Percentiles rank a stretch among this genome's conserved stretches.
These are phyloP conservation scores for Ophiosphaerella korrae DNA, from an alignment of 2,329 filamentous ascomycete species.

Conservation along the genomic window DNA sequence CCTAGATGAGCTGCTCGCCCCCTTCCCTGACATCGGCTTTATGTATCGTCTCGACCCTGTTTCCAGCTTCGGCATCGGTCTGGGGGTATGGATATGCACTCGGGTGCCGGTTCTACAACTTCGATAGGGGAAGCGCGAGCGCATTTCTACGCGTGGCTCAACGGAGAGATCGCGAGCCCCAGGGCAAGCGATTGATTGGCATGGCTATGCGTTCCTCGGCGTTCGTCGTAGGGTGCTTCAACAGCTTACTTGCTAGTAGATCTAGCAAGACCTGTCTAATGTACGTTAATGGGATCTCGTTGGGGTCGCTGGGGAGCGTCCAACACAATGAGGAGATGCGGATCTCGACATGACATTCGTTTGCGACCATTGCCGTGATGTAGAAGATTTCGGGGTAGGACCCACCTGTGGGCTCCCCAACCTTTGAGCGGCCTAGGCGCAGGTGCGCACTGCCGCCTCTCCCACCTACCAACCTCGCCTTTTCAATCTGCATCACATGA, in stretches of 20 bases:
- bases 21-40: constrained; percentile 41
- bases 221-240: constrained; percentile 26
- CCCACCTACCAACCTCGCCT: too few species aligned
- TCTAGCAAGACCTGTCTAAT: constrained; percentile 24
- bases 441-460: not conserved
- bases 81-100: constrained; percentile 29
- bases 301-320: constrained; percentile 28
- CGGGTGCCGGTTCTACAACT: constrained; percentile 31
- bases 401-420: constrained; percentile 11
- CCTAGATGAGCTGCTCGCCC: constrained; percentile 47
- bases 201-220: constrained; percentile 17
- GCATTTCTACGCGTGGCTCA: constrained; percentile 24
- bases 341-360: constrained; percentile 9
- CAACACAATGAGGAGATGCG: constrained; percentile 26
- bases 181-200: constrained; percentile 18
- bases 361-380: constrained; percentile 23
- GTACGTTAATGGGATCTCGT: constrained; percentile 29
- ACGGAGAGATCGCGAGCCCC: constrained; percentile 18
- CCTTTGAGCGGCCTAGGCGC: constrained; percentile 17
- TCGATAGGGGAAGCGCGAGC: constrained; percentile 44
- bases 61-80: constrained; percentile 27
- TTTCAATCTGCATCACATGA: too few species aligned
- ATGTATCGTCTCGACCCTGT: constrained; percentile 28
- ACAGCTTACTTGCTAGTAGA: constrained; percentile 25
- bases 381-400: constrained; percentile 9